These are phyloP conservation scores for Lachancea sp. DNA, from an alignment of 805 yeast species.

Conservation along the genomic window DNA sequence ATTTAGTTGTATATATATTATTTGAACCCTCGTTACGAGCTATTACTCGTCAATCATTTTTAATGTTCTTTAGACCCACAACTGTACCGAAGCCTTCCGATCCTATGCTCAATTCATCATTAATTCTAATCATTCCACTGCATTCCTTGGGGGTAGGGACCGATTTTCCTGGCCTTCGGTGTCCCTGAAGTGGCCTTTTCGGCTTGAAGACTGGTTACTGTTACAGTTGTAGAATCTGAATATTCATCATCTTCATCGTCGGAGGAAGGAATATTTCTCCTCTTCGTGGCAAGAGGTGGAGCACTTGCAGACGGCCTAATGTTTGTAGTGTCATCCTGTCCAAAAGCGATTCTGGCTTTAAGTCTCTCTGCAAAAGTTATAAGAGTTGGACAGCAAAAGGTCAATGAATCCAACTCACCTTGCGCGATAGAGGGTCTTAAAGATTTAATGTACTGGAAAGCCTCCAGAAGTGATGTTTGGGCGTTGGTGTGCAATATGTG, in stretches of 20 bases:
- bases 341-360: constrained; percentile 11
- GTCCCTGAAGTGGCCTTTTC: background rate
- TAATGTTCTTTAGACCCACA: too few species aligned
- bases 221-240: background rate
- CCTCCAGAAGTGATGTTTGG: constrained; percentile 20
- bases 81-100: too few species aligned
- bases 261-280: constrained; percentile 5
- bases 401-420: constrained; percentile 15
- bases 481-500: constrained; percentile 24
- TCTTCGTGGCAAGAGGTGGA: constrained; percentile 6
- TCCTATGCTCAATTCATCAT: too few species aligned
- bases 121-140: too few species aligned
- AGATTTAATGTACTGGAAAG: constrained; percentile 26
- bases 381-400: constrained; percentile 23
- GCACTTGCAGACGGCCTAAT: background rate
- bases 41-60: too few species aligned
- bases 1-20: constrained; percentile 2
- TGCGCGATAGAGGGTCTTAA: constrained; percentile 22
- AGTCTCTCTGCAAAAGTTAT: constrained; percentile 21
- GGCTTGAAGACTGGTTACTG: background rate
- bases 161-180: constrained; percentile 1
- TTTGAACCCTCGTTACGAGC: too few species aligned
- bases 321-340: background rate
- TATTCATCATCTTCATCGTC: constrained; percentile 3
- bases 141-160: too few species aligned